Percentiles rank a stretch among this genome's conserved stretches.
Evolutionary conservation across 2,329 filamentous ascomycete genomes (phyloP).

Genomic region (Colletotrichum plurivorum): DNA sequence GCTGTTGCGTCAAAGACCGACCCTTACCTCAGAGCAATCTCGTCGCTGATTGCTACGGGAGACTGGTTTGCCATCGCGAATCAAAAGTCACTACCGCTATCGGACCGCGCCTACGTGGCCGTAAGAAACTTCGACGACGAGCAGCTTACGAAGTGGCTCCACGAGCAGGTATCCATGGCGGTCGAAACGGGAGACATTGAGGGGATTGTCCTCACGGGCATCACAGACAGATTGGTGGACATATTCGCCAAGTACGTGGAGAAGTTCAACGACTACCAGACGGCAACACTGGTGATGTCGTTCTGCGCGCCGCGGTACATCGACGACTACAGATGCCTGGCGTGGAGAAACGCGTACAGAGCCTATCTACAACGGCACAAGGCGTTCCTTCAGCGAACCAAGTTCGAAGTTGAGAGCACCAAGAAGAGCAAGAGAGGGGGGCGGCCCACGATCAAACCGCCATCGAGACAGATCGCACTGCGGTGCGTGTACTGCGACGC

Average conservation of each 20-base stretch:
- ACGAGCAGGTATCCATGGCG: constrained; percentile 73
- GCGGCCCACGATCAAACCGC: constrained; percentile 72
- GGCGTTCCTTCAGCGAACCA: constrained; percentile 80
- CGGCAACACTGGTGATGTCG: constrained; percentile 80
- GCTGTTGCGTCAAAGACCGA: constrained; percentile 76
- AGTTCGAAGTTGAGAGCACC: constrained; percentile 84
- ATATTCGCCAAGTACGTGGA: constrained; percentile 83
- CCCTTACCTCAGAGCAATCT: constrained; percentile 84
- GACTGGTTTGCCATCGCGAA: constrained; percentile 83
- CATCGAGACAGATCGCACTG: constrained; percentile 79
- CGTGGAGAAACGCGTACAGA: constrained; percentile 81
- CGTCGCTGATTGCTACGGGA: constrained; percentile 81
- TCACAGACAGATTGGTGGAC: constrained; percentile 80
- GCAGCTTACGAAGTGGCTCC: constrained; percentile 76
- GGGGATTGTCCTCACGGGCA: constrained; percentile 83
- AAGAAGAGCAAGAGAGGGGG: constrained; percentile 77
- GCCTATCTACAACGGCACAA: constrained; percentile 81
- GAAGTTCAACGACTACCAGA: constrained; percentile 84
- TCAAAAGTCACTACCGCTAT: constrained; percentile 80
- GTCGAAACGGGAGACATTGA: constrained; percentile 80
- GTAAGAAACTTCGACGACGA: constrained; percentile 76
- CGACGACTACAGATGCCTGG: constrained; percentile 80
- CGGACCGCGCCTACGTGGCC: constrained; percentile 82
- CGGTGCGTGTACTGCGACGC: constrained; percentile 84
- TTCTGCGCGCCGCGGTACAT: constrained; percentile 83